Percentiles rank a stretch among this genome's conserved stretches.
phyloP scores from a whole-genome alignment of 2,329 filamentous ascomycete genomes.

The Gyromitra esculenta region DNA sequence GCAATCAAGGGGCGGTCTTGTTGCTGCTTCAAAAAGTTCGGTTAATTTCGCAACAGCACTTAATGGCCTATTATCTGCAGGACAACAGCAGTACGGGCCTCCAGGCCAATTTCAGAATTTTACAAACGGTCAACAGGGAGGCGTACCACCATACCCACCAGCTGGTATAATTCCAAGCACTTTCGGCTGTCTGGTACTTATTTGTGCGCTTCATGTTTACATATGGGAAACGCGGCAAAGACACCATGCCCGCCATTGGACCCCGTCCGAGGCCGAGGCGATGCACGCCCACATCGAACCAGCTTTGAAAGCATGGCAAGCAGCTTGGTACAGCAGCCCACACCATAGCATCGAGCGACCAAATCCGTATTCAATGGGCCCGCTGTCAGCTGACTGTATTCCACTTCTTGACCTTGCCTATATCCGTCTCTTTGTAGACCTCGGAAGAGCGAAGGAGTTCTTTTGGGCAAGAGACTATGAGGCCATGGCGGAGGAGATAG shows the following conservation, averaged over 20 bases:
- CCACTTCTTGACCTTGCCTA: slow-evolving; percentile 91
- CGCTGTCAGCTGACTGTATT: slow-evolving; percentile 88
- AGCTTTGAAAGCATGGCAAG: slow-evolving; percentile 91
- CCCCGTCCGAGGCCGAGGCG: slow-evolving; percentile 87
- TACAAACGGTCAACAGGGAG: slow-evolving; percentile 50
- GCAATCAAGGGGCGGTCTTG: slow-evolving; percentile 77
- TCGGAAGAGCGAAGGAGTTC: slow-evolving; percentile 89
- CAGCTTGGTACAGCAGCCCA: slow-evolving; percentile 87
- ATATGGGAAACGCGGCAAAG: slow-evolving; percentile 97
- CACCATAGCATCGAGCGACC: slow-evolving; percentile 84
- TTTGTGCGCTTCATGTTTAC: slow-evolving; percentile 95
- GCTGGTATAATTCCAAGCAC: slow-evolving; percentile 72
- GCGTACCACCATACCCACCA: slow-evolving; percentile 53
- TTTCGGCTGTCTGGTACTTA: slow-evolving; percentile 89
- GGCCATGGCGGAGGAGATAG: slow-evolving; percentile 86
- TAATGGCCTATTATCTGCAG: slow-evolving; percentile 80
- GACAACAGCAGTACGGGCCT: slow-evolving; percentile 79
- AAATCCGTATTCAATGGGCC: slow-evolving; percentile 82
- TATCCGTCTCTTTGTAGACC: slow-evolving; percentile 88
- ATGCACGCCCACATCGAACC: slow-evolving; percentile 97
- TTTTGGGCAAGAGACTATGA: slow-evolving; percentile 96
- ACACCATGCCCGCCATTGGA: slow-evolving; percentile 89
- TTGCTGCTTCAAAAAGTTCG: slow-evolving; percentile 74
- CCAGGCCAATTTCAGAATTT: slow-evolving; percentile 65
- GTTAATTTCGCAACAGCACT: slow-evolving; percentile 84